phyloP scores from a whole-genome alignment of 192 early-diverging fungal genomes.

The Umbelopsis ramanniana region DNA sequence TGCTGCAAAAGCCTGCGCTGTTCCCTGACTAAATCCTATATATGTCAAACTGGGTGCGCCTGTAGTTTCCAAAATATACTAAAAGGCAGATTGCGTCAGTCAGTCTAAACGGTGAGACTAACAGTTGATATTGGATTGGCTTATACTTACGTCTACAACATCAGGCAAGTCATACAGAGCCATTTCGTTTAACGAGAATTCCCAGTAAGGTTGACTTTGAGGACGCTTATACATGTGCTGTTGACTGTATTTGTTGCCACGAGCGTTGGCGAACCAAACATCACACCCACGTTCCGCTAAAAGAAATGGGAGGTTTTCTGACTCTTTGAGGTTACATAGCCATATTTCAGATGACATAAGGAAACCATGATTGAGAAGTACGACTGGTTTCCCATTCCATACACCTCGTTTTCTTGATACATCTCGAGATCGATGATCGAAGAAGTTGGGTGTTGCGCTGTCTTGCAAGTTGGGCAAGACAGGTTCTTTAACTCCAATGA shows the following conservation, averaged over 20 bases:
- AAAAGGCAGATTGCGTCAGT: background rate
- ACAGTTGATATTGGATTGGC: background rate
- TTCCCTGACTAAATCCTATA: conserved; percentile 97
- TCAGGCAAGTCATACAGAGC: conserved; percentile 87
- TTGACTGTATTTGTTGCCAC: conserved; percentile 94
- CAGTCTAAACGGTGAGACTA: background rate
- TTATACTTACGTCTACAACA: conserved; percentile 72
- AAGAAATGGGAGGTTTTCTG: conserved; percentile 77
- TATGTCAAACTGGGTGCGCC: conserved; percentile 83
- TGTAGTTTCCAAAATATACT: conserved; percentile 86
- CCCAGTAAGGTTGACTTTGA: conserved; percentile 80
- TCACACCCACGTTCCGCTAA: conserved; percentile 92
- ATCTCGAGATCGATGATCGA: background rate
- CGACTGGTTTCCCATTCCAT: conserved; percentile 69
- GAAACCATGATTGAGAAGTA: conserved; percentile 94
- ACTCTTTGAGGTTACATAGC: conserved; percentile 82
- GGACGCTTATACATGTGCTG: conserved; percentile 75
- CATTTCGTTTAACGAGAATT: conserved; percentile 93
- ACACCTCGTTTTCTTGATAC: background rate
- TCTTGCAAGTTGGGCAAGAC: background rate
- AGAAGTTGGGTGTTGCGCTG: background rate
- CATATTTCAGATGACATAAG: conserved; percentile 93
- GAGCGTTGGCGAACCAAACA: conserved; percentile 94
- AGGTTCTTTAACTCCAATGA: background rate
- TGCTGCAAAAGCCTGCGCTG: conserved; percentile 85